Conservation (phyloP, 345 rosid species). For the Theobroma cacao region DNA sequence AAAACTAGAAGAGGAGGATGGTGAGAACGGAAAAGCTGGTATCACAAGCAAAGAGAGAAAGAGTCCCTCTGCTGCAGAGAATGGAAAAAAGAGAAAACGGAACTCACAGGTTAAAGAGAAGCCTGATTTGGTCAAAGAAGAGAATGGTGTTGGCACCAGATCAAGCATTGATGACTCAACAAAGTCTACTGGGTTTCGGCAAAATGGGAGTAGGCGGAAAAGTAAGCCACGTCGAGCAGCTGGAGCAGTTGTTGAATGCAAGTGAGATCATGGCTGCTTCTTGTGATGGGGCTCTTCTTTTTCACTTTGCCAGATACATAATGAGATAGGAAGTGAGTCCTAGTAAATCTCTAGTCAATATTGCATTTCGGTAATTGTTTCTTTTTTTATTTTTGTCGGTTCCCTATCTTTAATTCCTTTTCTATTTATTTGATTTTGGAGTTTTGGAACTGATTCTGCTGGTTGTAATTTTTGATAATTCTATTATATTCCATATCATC, state of each 20-base stretch:
- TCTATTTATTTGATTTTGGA: conserved; percentile 19
- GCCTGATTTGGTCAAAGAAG: conserved; percentile 46
- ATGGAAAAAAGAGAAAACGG: conserved; percentile 64
- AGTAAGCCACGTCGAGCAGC: conserved; percentile 75
- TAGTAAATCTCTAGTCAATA: conserved; percentile 22
- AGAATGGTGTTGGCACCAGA: conserved; percentile 43
- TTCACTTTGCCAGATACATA: conserved; percentile 19
- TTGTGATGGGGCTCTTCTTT: conserved; percentile 23
- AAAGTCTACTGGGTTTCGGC: conserved; percentile 62
- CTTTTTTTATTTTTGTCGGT: conserved; percentile 26
- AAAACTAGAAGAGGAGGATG: conserved; percentile 49
- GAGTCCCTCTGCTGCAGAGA: conserved; percentile 40
- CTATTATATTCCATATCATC: conserved; percentile 15
- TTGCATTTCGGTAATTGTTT: conserved; percentile 21
- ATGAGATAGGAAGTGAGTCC: conserved; percentile 33
- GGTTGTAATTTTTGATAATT: conserved; percentile 44
- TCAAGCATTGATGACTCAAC: conserved; percentile 47
- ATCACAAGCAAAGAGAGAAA: conserved; percentile 36
- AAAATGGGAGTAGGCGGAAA: conserved; percentile 67
- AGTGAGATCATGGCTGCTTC: conserved; percentile 26
- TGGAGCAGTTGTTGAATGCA: conserved; percentile 67
- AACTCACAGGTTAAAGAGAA: conserved; percentile 47
- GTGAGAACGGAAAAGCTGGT: conserved; percentile 38
- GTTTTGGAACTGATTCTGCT: conserved; percentile 29
- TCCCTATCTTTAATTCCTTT: conserved; percentile 23